Base-by-base conservation (phyloP, 805 yeast genomes). In the Yamadazyma paraphyllophila region DNA sequence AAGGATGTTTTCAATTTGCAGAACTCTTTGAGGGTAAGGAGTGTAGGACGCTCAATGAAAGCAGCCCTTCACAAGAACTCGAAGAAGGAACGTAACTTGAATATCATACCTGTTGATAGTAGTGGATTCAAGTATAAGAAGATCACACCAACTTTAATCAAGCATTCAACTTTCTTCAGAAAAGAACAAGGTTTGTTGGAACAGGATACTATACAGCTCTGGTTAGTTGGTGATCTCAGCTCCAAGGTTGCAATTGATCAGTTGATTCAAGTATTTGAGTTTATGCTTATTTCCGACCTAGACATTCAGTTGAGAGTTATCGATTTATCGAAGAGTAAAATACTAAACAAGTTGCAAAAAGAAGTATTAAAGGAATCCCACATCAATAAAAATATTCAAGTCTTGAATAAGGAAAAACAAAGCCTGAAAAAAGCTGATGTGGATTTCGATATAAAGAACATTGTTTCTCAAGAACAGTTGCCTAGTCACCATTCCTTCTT, bases 191-290 rank as follows among this genome's bases (percentile, higher is more conserved):
- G 24, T 15, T 12, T 37, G 6, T 12, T 37, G 5, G 10, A 26
- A 5, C 30, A 40, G 12, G 49, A 47, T 11, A 20, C 30, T n/a
- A 29, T 43, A 10, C 37, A 36, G 10, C 4, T 54, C 7, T 81
- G 88, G 62, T 52, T 85, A 9, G 69, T 82, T 43, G 94, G 88
- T 31, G 79, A 82, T 54, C 74, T 83, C 46, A 63, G 67, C 24
- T 55, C 26, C 12, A 9, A 20, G 69, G 2, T 26, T 51, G 34
- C 37, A 6, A 5, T 42, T 4, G 31, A 2, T 37, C 56, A 4
- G 65, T 55, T 85, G 8, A 42, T 61, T 15, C 66, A 66, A 27
- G 48, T 74, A 0, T 50, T 75, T 29, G 51, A 61, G 33, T 48
- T 57, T 43, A 41, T 61, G 54, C 39, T 54, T 39, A 26, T 52